Percentiles rank a stretch among this genome's conserved stretches.
These are phyloP conservation scores for Didymella pinodella DNA, from an alignment of 2,329 filamentous ascomycete species.

Conservation along the genomic window DNA sequence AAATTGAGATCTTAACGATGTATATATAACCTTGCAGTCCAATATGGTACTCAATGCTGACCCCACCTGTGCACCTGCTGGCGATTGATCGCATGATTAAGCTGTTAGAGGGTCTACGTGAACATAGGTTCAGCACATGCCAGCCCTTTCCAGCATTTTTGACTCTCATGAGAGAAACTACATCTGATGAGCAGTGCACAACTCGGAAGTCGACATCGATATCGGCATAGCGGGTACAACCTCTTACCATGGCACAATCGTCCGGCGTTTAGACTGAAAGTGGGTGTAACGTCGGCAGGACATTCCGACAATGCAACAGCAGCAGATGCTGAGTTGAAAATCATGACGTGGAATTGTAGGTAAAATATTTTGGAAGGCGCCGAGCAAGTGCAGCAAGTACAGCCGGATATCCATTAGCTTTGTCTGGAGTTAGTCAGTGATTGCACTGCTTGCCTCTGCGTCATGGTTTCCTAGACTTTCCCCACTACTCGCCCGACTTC, in stretches of 20 bases:
- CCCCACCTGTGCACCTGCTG: not conserved
- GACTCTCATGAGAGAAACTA: not conserved
- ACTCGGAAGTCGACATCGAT: conserved; percentile 1
- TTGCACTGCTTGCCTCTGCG: conserved; percentile 22
- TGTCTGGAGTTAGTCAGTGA: conserved; percentile 19
- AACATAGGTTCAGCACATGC: not conserved
- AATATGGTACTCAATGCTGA: conserved; percentile 15
- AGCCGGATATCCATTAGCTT: conserved; percentile 18
- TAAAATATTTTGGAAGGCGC: not conserved
- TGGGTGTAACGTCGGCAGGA: conserved; percentile 10
- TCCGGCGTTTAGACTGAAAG: conserved; percentile 2
- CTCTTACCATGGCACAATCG: not conserved
- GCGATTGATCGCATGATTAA: not conserved
- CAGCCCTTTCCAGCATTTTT: not conserved
- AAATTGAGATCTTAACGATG: conserved; percentile 12
- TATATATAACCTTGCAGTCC: conserved; percentile 3
- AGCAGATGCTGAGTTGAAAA: not conserved
- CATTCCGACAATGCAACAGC: not conserved
- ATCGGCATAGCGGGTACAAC: conserved; percentile 2
- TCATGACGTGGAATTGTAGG: not conserved
- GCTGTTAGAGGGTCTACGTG: not conserved
- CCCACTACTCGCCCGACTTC: conserved; percentile 14
- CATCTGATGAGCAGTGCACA: not conserved
- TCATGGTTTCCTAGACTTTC: conserved; percentile 27
- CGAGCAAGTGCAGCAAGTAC: conserved; percentile 6